Percentiles rank a stretch among this genome's conserved stretches.
These are phyloP conservation scores for Pseudopyrenochaeta lycopersici DNA, from an alignment of 2,329 filamentous ascomycete species.

Conservation along the genomic window DNA sequence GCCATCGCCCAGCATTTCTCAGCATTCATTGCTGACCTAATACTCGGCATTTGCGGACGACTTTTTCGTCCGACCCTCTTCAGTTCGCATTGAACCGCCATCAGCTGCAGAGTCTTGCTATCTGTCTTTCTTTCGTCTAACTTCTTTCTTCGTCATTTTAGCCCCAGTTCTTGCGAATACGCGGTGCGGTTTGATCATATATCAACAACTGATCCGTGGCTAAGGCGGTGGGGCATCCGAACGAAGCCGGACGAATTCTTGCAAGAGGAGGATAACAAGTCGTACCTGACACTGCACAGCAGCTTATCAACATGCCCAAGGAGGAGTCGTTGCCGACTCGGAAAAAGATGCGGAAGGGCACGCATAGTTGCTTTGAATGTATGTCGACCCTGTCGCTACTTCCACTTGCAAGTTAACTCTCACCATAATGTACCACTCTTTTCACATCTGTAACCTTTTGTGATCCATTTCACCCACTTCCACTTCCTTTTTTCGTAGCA, in stretches of 20 bases:
- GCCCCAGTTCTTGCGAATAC: neutral
- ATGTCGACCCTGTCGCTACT: constrained; percentile 31
- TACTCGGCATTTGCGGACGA: constrained; percentile 19
- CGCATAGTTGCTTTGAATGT: constrained; percentile 57
- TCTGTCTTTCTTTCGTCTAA: constrained; percentile 9
- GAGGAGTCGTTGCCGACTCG: constrained; percentile 43
- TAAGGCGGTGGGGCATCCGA: constrained; percentile 9
- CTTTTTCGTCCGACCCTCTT: constrained; percentile 14
- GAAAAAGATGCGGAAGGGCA: constrained; percentile 56
- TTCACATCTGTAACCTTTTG: constrained; percentile 2
- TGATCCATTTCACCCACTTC: neutral
- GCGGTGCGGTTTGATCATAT: constrained; percentile 8
- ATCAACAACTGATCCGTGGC: constrained; percentile 7
- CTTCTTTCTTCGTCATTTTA: neutral
- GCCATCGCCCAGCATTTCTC: constrained; percentile 14
- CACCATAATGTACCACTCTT: constrained; percentile 5
- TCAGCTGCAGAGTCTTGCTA: constrained; percentile 7
- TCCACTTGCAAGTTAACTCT: constrained; percentile 6
- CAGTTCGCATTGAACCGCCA: constrained; percentile 7
- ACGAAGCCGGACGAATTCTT: constrained; percentile 30
- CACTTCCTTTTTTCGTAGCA: constrained; percentile 3
- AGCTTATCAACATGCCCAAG: constrained; percentile 44
- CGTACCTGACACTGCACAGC: constrained; percentile 10
- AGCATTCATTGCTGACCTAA: constrained; percentile 21
- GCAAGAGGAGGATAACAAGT: constrained; percentile 12